Conservation (phyloP, 768 basidiomycete species). For the Antrodiella citrinella region DNA sequence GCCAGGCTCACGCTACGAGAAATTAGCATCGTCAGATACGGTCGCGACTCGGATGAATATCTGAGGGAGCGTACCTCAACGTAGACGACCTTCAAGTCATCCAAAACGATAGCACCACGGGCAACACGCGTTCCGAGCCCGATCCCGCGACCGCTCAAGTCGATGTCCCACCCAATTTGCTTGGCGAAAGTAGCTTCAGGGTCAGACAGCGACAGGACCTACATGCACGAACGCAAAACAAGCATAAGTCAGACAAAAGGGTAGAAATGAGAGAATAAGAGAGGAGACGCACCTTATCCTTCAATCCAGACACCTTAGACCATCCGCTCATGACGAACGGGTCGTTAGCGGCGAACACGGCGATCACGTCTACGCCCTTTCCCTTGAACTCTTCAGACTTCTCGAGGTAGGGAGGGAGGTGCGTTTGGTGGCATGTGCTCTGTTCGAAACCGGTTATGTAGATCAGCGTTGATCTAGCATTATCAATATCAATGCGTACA, state of each 20-base stretch:
- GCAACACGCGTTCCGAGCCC: constrained; percentile 31
- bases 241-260: background rate
- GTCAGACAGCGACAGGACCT: constrained; percentile 31
- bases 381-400: constrained; percentile 63
- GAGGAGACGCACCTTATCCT: constrained; percentile 53
- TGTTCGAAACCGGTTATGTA: constrained; percentile 3
- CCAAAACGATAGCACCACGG: constrained; percentile 58
- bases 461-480: background rate
- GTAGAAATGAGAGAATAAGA: background rate
- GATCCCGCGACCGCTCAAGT: constrained; percentile 32
- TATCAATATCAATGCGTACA: constrained; percentile 38
- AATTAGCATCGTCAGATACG: no score
- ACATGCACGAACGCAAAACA: no score
- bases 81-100: constrained; percentile 64
- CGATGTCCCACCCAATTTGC: constrained; percentile 40
- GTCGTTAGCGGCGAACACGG: constrained; percentile 74
- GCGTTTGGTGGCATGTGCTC: constrained; percentile 32
- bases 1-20: constrained; percentile 24
- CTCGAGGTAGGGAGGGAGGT: constrained; percentile 51
- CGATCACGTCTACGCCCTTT: constrained; percentile 68
- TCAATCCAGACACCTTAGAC: constrained; percentile 27
- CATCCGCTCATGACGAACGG: constrained; percentile 56
- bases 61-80: constrained; percentile 30
- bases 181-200: constrained; percentile 27
- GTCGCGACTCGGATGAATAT: no score